Base-by-base conservation (phyloP, 371 early-diverging fungal genomes). In the Mortierella sp. region DNA sequence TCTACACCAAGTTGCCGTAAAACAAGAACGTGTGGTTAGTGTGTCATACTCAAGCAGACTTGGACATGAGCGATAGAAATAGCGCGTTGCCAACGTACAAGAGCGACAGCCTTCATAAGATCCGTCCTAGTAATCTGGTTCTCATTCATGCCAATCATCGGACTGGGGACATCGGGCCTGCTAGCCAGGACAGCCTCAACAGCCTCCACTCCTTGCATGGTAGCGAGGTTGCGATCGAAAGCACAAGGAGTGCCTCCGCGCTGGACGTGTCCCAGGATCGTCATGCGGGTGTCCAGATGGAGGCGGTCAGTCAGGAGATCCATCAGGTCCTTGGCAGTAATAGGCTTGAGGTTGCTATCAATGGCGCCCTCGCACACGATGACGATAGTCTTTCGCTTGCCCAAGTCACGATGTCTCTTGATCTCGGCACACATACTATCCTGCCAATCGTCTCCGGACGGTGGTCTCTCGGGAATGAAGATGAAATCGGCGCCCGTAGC, bases 291-390 rank as follows among this genome's bases (percentile, higher is more conserved):
- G 70, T 99, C 99, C 50, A 97, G 84, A n/a, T 89, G 89, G 27
- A 95, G 82, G 19, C 91, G 83, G 11, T 91, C 85, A 14, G 89
- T 85, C 50, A 99, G 80, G 32, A 95, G 86, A 42, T 96, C 87
- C 66, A 90, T 91, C 60, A 99, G 86, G 51, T 94, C 82, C 4
- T 94, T 93, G 21, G 96, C 80, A 65, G 91, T 93, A 80, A 99
- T 97, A 19, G 97, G 94, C 4, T 94, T 90, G 37, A 97, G 84
- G 42, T 95, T 80, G 57, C 86, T 86, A 79, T 99, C 99, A 50
- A 97, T 89, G 24, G 99, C 99, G 44, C 99, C 99, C 83, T 99
- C 99, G 60, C 94, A 92, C 6, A 99, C 93, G 59, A 99, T 97
- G 24, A 99, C 91, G 50, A 99, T 92, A 1, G 94, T 93, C 72